phyloP scores from a whole-genome alignment of 208 protist genomes.

The Spongospora subterranea region DNA sequence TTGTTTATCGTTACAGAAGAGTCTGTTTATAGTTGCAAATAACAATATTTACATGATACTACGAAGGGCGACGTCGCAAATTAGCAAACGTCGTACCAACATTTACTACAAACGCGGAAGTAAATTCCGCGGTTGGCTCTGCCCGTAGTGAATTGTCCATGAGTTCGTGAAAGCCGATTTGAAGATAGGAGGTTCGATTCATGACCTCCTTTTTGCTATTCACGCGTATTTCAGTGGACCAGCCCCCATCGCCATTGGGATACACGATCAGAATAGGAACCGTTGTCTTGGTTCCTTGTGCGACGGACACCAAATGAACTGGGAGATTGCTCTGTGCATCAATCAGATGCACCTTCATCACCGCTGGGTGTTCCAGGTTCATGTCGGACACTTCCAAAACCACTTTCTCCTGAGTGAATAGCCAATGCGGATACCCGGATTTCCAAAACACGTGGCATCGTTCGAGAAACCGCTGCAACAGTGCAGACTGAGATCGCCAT shows the following conservation, averaged over 20 bases:
- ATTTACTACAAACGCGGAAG: slow-evolving; percentile 31
- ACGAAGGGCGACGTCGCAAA: slow-evolving; percentile 1
- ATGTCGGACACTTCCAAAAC: neutral
- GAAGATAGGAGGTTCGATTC: slow-evolving; percentile 32
- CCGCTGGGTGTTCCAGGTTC: neutral
- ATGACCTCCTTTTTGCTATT: slow-evolving; percentile 56
- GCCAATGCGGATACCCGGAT: slow-evolving; percentile 28
- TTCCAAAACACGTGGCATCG: slow-evolving; percentile 12
- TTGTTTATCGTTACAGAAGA: too few species aligned
- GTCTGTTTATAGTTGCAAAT: too few species aligned
- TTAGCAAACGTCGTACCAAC: slow-evolving; percentile 43
- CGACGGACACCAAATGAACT: slow-evolving; percentile 19
- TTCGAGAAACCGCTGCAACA: neutral
- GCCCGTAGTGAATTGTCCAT: neutral
- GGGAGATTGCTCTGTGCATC: slow-evolving; percentile 46
- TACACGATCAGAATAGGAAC: neutral
- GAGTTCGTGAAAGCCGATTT: neutral
- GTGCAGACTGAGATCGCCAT: neutral
- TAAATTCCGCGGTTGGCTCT: neutral
- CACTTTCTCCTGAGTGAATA: slow-evolving; percentile 55
- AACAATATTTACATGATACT: neutral
- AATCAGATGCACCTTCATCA: slow-evolving; percentile 46
- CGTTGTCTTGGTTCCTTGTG: neutral
- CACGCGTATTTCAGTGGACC: neutral
- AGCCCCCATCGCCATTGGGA: neutral